Base-by-base conservation (phyloP, 495 filamentous ascomycete species). In the Durotheca rogersii region DNA sequence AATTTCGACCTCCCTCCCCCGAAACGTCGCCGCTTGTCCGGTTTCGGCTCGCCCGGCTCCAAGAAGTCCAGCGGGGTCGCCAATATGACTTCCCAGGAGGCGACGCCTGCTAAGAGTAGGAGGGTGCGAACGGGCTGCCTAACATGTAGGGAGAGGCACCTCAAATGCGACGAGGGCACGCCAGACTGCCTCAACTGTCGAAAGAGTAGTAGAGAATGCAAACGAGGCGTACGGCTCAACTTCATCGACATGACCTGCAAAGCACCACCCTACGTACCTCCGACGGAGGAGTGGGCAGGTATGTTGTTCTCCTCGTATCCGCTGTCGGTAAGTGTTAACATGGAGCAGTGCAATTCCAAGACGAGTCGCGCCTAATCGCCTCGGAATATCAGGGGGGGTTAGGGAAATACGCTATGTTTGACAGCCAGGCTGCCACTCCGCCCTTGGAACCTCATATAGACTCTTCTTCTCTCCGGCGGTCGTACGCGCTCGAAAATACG, bases 301-400 rank as follows among this genome's bases (percentile, higher is more conserved):
- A 77, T 53, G 54, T 52, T 41, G n/a, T n/a, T n/a, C n/a, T n/a
- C n/a, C n/a, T n/a, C n/a, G n/a, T n/a, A n/a, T n/a, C n/a, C n/a
- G n/a, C n/a, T n/a, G n/a, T n/a, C n/a, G n/a, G n/a, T n/a, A n/a
- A n/a, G n/a, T n/a, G n/a, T n/a, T n/a, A n/a, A n/a, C n/a, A 31
- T 61, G 44, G 19, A 15, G 7, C 45, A 82, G 81, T 85, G 4
- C 60, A 76, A 41, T 95, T 98, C 54, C 78, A 86, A 52, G 93
- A 97, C 62, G 90, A 97, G 56, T 96, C 90, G 18, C 80, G 92
- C 23, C 76, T 86, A 35, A 95, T 97, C 61, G 93, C 93, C 6
- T 90, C 88, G 0, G 89, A 95, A 67, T 98, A 98, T 67, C 79
- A 84, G 38, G 91, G 90, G 4, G 93, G 93, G 0, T 67, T 86